Evolutionary conservation across 768 basidiomycete species (phyloP), one percentile per base, ranked within the genome.

Genomic region (Boletus patriciae): DNA sequence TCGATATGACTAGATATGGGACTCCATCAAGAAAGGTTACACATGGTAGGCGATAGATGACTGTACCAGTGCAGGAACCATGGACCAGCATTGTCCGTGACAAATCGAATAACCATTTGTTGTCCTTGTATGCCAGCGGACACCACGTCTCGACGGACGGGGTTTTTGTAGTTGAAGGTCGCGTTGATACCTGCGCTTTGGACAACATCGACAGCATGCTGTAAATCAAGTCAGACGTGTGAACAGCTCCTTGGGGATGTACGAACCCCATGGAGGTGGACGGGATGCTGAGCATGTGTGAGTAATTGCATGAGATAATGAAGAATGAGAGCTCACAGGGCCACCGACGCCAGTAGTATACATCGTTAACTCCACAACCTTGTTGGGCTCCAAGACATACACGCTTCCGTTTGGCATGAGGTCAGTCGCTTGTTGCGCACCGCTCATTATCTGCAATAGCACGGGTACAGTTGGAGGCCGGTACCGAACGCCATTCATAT

Each of bases 71-170:
- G 78, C 41, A 79, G 57, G 59, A 79, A 72, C 80, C 83, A 85
- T 11, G 81, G 78, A 7, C 87, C 86, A 1, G 84, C 73, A 66
- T 88, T 88, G 60, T 88, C 82, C 3, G 85, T 85, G 19, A 74
- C 69, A 67, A 81, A 87, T 42, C 85, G 78, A 36, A 88, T 70
- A 9, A 78, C 76, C 43, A 80, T 76, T 64, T 77, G 66, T 71
- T 80, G 61, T 62, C 80, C 68, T 19, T 50, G 55, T 45, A 54
- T 63, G 10, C 70, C 67, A 31, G 62, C 43, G 9, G 65, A 65
- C 15, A 49, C 55, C 2, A 67, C 64, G 29, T 77, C 76, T n/a
- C 76, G 65, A 41, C 63, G 67, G n/a, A 75, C 67, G 2, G 77
- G 76, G 46, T 77, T 75, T 6, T 56, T 31, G 49, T 70, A 77